Base-by-base conservation (phyloP, 805 yeast genomes). In the Yamadazyma sp. region DNA sequence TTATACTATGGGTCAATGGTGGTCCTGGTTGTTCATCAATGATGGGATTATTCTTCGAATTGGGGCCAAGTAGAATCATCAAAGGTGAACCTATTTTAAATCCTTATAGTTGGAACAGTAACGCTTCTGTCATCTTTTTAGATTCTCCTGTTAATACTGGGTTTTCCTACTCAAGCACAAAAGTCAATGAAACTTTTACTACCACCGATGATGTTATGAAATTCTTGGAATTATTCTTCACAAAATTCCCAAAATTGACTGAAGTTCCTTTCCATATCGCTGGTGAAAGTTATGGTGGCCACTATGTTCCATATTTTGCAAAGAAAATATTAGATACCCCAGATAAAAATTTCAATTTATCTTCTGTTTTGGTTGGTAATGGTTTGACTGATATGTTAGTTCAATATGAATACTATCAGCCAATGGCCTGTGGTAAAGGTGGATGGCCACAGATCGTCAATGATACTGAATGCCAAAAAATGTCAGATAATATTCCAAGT, bases 321-420 rank as follows among this genome's bases (percentile, higher is more conserved):
- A 43, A 52, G 14, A 68, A 63, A 41, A 62, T 65, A 37, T 51
- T 65, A 48, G 49, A 56, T 35, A 63, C 60, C 39, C 53, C 52
- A 23, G 61, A 55, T 35, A 56, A 61, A 38, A 44, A 53, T 1
- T 58, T 60, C 44, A 74, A 85, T 49, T 65, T 87, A 46, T 62
- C 81, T 9, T 84, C 95, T 3, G 78, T 88, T 13, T 53, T 88
- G 56, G 86, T 88, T 47, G 97, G 97, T 36, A 88, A 89, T 56
- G 96, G 97, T 33, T 73, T 86, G 45, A 84, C 93, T 14, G 94
- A 86, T 56, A 81, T 94, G 1, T 62, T 80, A 34, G 69, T 73
- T 26, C 96, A 87, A 65, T 76, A 79, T 49, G 70, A 72, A 34
- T 77, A 76, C 56, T 85, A 85, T 54, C 76, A 80, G 55, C 89